A percentile compares a stretch with the other conserved stretches of the same genome.
Evolutionary conservation across 345 rosid genomes (phyloP).

Genomic region (Combretum micranthum): DNA sequence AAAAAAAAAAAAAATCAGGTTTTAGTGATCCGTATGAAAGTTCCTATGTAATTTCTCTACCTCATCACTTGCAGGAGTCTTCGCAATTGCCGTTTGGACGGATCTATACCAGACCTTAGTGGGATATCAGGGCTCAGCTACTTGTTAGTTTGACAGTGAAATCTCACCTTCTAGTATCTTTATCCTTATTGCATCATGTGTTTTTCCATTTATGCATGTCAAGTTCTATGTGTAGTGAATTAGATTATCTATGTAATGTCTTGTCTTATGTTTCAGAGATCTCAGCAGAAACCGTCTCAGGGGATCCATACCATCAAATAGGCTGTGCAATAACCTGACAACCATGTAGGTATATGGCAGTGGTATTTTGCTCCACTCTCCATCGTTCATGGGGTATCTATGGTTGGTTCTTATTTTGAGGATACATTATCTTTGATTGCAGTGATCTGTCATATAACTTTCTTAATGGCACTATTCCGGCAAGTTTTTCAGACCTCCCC

Average conservation of each 20-base stretch:
- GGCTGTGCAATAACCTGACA: conserved; percentile 51
- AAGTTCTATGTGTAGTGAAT: too few relatives aligned
- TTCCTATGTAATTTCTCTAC: conserved; percentile 15
- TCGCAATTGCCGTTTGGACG: conserved; percentile 71
- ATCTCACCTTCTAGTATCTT: background rate
- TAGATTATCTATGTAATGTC: too few relatives aligned
- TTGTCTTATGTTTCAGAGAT: conserved; percentile 52
- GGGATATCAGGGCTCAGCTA: conserved; percentile 41
- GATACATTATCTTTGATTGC: conserved; percentile 21
- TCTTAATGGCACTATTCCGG: conserved; percentile 66
- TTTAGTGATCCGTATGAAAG: too few relatives aligned
- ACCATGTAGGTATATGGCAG: conserved; percentile 48
- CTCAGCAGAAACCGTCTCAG: conserved; percentile 61
- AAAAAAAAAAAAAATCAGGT: too few relatives aligned
- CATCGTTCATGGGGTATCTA: background rate
- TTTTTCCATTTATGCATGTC: too few relatives aligned
- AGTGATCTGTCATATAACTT: conserved; percentile 65
- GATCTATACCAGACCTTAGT: conserved; percentile 72
- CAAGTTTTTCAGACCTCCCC: conserved; percentile 59
- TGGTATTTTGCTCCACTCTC: conserved; percentile 1
- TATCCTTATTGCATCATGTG: background rate
- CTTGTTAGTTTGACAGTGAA: conserved; percentile 41
- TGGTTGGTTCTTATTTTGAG: background rate
- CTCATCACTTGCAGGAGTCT: conserved; percentile 95
- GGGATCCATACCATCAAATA: conserved; percentile 59